Evolutionary conservation across 176 grass and related monocot genomes (phyloP), one percentile per base, ranked within the genome.

Genomic region (Tillandsia leiboldiana): DNA sequence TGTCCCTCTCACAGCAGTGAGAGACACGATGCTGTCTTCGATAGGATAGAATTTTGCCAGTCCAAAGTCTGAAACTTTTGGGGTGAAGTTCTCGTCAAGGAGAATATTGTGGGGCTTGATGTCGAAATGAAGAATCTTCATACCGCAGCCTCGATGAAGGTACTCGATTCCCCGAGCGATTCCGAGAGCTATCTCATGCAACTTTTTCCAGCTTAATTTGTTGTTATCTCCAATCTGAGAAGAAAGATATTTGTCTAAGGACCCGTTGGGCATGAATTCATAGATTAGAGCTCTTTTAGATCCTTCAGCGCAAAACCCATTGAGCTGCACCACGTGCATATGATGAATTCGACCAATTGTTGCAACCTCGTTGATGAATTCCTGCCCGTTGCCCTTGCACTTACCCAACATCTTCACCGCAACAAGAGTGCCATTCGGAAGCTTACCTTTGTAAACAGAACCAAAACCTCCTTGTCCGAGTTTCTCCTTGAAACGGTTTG

Each of bases 81-180:
- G 70, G 6, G 6, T 48, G 70, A 72, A 61, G 58, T 48, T 47
- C 11, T 52, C 70, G 48, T 71, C 69, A 9, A 71, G 69, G 3
- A 71, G 69, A 53, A 71, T 42, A 27, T 71, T 71, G 50, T 71
- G 70, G 22, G 70, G 70, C 70, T 72, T 72, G 15, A 72, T 72
- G 26, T 72, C 70, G 8, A 72, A 72, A 72, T 72, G 70, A 11
- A 72, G 70, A n/a, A 72, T 72, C 53, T 72, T 52, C 70, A 72
- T 72, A 5, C 33, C 33, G 14, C 70, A 72, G 1, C 70, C 70
- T 1, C 53, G 51, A 20, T 72, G 70, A 27, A 72, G 53, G 26
- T 72, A 72, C 70, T 72, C 70, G 14, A 72, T 72, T 17, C 70
- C 70, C 9, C 26, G 26, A 72, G 70, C 70, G 2, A 47, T 17